Conservation (phyloP, 148 eudicot species). For the Cornus kousa region DNA sequence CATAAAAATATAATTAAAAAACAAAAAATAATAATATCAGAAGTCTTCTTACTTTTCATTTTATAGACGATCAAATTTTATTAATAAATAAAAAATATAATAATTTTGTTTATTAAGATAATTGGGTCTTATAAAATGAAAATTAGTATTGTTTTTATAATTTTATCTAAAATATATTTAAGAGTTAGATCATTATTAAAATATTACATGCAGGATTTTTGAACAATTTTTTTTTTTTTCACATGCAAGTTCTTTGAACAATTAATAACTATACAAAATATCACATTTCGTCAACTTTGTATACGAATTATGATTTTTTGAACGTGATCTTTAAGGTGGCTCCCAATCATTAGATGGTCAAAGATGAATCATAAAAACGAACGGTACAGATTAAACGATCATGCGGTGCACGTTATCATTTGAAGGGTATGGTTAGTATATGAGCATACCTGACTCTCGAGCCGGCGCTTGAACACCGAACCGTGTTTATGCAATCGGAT, state of each 20-base stretch:
- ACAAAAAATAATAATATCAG: too few species aligned
- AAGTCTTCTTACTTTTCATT: too few species aligned
- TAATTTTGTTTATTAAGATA: too few species aligned
- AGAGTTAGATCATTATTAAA: not conserved
- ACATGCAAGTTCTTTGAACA: not conserved
- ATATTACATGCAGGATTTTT: not conserved
- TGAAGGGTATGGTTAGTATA: not conserved
- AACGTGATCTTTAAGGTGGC: conserved; percentile 4
- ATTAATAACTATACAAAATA: not conserved
- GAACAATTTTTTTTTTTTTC: not conserved
- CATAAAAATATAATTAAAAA: too few species aligned
- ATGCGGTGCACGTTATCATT: conserved; percentile 5
- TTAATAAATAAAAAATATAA: too few species aligned
- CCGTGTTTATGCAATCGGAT: conserved; percentile 33
- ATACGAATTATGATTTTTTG: not conserved
- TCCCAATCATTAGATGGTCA: not conserved
- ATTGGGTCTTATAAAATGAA: too few species aligned
- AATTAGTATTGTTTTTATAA: too few species aligned
- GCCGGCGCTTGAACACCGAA: conserved; percentile 35
- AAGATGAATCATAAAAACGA: not conserved
- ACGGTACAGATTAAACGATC: conserved; percentile 5
- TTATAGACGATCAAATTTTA: too few species aligned
- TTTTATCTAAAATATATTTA: not conserved
- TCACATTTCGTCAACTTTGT: not conserved
- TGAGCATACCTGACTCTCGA: conserved; percentile 34